These are phyloP conservation scores for Jatropha podagrica DNA, from an alignment of 441 rosid species.

Conservation along the genomic window DNA sequence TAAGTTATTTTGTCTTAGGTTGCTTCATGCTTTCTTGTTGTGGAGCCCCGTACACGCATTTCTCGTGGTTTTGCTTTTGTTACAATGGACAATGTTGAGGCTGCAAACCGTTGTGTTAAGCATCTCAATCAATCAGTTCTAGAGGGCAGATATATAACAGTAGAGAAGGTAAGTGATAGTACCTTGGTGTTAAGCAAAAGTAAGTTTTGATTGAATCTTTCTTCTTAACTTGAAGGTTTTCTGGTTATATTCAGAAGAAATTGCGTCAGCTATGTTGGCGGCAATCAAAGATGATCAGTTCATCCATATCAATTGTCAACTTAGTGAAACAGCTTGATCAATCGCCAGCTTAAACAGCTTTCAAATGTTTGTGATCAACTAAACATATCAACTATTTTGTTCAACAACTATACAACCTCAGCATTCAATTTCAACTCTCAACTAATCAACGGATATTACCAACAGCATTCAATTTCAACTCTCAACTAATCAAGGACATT, in stretches of 20 bases:
- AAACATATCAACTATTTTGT: constrained; percentile 82
- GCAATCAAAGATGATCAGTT: constrained; percentile 93
- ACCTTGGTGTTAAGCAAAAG: constrained; percentile 22
- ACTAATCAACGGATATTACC: constrained; percentile 97
- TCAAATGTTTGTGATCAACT: constrained; percentile 91
- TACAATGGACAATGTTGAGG: constrained; percentile 75
- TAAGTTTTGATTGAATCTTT: constrained; percentile 36
- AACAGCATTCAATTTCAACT: constrained; percentile 90
- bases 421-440: constrained; percentile 93
- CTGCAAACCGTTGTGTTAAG: constrained; percentile 85
- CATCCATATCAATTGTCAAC: constrained; percentile 82
- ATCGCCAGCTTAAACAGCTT: constrained; percentile 94
- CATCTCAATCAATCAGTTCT: constrained; percentile 94
- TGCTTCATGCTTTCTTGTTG: constrained; percentile 83
- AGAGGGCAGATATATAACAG: constrained; percentile 94
- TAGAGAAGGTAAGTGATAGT: constrained; percentile 78
- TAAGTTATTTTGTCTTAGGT: constrained; percentile 46
- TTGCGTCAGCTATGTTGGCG: constrained; percentile 96
- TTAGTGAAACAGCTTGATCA: constrained; percentile 91
- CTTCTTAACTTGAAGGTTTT: constrained; percentile 84
- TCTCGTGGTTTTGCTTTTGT: constrained; percentile 98
- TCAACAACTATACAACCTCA: constrained; percentile 80
- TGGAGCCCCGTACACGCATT: constrained; percentile 89
- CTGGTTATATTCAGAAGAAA: constrained; percentile 89
- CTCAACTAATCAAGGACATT: constrained; percentile 99